Conservation (phyloP, 208 protist genomes). For the Leishmania gerbilli region DNA sequence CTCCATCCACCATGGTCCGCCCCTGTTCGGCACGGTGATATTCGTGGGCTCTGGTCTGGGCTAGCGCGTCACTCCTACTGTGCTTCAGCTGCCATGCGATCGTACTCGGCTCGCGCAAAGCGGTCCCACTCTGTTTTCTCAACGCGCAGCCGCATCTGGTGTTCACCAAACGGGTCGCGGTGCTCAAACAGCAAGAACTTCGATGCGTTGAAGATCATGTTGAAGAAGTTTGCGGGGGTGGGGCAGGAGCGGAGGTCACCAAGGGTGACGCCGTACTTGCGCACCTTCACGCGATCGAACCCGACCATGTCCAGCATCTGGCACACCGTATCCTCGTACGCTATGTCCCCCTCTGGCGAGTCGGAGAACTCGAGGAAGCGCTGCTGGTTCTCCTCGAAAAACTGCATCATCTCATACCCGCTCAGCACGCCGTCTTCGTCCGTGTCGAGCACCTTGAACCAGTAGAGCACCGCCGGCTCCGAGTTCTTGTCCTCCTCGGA, state of each 20-base stretch:
- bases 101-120: constrained; percentile 94
- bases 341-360: constrained; percentile 52
- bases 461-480: constrained; percentile 92
- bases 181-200: constrained; percentile 96
- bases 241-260: constrained; percentile 90
- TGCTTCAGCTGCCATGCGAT: constrained; percentile 88
- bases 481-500: constrained; percentile 97
- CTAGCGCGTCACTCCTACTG: constrained; percentile 24
- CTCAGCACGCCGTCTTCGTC: constrained; percentile 95
- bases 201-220: constrained; percentile 94
- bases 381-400: constrained; percentile 93
- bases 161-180: constrained; percentile 86
- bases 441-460: constrained; percentile 93
- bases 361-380: constrained; percentile 82
- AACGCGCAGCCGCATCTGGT: constrained; percentile 61
- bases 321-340: constrained; percentile 92
- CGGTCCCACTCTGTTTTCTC: constrained; percentile 94
- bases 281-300: constrained; percentile 46
- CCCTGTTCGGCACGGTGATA: background rate
- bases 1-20: background rate
- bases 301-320: constrained; percentile 96
- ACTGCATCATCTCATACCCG: constrained; percentile 93
- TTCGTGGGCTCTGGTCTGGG: background rate
- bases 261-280: constrained; percentile 77
- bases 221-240: constrained; percentile 92